Conservation (phyloP, 129 eudicot species). For the Tagetes erecta region DNA sequence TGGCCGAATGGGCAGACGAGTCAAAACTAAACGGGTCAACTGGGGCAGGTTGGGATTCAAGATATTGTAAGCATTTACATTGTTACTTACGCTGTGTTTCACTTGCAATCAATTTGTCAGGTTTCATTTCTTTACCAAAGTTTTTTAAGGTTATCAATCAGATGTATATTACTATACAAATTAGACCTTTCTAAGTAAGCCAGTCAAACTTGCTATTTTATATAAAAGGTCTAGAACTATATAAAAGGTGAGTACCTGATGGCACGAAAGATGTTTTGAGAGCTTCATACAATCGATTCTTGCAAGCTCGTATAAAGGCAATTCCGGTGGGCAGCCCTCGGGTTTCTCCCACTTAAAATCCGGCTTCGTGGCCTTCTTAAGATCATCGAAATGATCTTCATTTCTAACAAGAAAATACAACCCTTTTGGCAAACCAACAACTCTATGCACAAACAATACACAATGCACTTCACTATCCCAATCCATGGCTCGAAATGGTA, state of each 20-base stretch:
- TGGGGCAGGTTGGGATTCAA: neutral
- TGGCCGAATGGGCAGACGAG: neutral
- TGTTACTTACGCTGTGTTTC: neutral
- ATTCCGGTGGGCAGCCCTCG: constrained; percentile 81
- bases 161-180: neutral
- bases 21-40: neutral
- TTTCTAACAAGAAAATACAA: constrained; percentile 90
- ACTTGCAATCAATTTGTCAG: neutral
- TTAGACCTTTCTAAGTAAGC: neutral
- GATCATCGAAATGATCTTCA: constrained; percentile 68
- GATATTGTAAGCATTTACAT: neutral
- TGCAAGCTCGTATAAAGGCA: constrained; percentile 81
- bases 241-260: constrained; percentile 53
- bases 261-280: constrained; percentile 77
- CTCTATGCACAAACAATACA: constrained; percentile 88
- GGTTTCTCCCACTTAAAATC: constrained; percentile 89
- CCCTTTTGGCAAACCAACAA: constrained; percentile 77
- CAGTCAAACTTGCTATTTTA: neutral
- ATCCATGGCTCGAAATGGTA: constrained; percentile 78
- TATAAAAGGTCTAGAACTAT: neutral
- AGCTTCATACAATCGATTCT: constrained; percentile 57
- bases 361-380: constrained; percentile 51
- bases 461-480: constrained; percentile 92
- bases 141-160: neutral
- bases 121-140: neutral